These are phyloP conservation scores for Calamus simplicifolius DNA, from an alignment of 176 grass and related monocot genomes.

Conservation along the genomic window DNA sequence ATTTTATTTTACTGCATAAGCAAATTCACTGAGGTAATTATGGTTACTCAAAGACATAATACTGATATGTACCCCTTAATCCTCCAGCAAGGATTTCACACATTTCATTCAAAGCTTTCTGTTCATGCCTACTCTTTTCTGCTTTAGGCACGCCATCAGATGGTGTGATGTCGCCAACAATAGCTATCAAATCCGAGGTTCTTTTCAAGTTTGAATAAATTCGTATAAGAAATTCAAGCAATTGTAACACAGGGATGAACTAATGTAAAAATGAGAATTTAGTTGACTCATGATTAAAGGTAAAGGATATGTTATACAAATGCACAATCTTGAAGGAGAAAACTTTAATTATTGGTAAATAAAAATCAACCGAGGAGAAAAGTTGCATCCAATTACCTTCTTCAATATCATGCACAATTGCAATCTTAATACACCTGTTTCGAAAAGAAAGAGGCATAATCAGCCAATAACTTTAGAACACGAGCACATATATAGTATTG, in stretches of 20 bases:
- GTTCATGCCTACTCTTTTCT: constrained; percentile 87
- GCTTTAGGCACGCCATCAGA: constrained; percentile 76
- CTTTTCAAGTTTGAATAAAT: not conserved
- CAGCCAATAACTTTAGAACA: no score
- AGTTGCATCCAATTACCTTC: constrained; percentile 41
- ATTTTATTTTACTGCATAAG: no score
- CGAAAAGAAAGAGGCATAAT: not conserved
- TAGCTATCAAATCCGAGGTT: constrained; percentile 34
- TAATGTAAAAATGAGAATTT: no score
- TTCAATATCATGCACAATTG: constrained; percentile 91
- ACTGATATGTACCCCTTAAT: constrained; percentile 50
- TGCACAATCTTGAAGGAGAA: not conserved
- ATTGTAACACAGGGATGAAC: not conserved
- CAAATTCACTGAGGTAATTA: no score
- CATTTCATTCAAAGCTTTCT: constrained; percentile 88
- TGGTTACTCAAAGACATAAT: no score
- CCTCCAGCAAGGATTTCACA: constrained; percentile 74
- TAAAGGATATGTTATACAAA: not conserved
- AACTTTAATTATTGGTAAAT: not conserved
- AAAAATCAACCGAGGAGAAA: not conserved
- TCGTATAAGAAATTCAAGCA: constrained; percentile 1
- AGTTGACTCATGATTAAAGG: not conserved
- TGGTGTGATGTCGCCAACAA: constrained; percentile 93
- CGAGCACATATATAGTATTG: no score
- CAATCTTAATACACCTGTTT: constrained; percentile 84